Base-by-base conservation (phyloP, 2,329 filamentous ascomycete genomes). In the Aureobasidium subglaciale region DNA sequence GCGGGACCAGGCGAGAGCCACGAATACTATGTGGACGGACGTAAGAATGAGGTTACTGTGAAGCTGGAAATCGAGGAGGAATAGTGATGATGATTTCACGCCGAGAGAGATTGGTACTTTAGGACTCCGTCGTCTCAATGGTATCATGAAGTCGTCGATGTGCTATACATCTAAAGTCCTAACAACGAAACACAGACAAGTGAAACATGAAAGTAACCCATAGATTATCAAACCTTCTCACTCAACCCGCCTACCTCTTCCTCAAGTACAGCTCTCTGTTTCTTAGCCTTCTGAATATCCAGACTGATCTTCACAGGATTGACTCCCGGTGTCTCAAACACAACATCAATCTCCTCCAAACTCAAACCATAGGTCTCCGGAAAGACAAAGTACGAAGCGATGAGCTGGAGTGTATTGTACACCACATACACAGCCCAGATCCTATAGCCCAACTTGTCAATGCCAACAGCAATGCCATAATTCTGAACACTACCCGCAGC, bases 321-420 rank as follows among this genome's bases (percentile, higher is more conserved):
- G 15, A 73, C 67, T 6, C 71, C 72, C 4, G 68, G 67, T 0
- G 73, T 75, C 60, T 75, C 79, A 57, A 84, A 83, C 55, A 83
- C 79, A 40, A 75, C 75, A 60, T 82, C 78, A 49, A 82, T 82
- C 66, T 82, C 78, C 63, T 82, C 79, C 40, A 82, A 68, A 20
- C 70, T 74, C 32, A 78, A 64, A 18, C 70, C 70, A 41, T 73
- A 73, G 10, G 77, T 80, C 63, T 80, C 78, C 0, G 77, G 78
- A 62, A 80, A 81, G 58, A 78, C 68, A 52, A 78, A 78, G 60
- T 76, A 80, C 0, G 70, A 70, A 7, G 72, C 61, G 3, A 72
- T 61, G n/a, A 79, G 64, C 62, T 77, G 75, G n/a, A 75, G 43
- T 3, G 65, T 64, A 62, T 78, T 79, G 62, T 78, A 78, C 25